Evolutionary conservation across 768 basidiomycete genomes (phyloP), one percentile per base, ranked within the genome.

Genomic region (Xerocomellus dryophilus): DNA sequence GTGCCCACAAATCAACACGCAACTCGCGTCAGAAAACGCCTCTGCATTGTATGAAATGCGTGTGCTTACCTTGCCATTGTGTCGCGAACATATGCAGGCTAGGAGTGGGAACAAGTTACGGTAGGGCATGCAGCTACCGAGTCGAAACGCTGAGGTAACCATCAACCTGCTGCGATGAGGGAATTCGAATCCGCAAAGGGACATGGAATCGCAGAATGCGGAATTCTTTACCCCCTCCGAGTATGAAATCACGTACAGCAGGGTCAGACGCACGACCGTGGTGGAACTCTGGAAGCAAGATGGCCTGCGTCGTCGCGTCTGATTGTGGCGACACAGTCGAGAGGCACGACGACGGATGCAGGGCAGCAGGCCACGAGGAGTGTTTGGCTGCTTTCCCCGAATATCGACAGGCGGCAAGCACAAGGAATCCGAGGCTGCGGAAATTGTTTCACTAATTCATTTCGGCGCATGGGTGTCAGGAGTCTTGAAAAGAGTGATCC

Each of bases 71-170:
- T 61, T 51, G 42, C 53, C 36, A 17, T 11, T 46, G 20, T 35
- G 39, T 44, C 27, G 23, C 31, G 6, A 34, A 40, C 12, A 43
- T n/a, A 27, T 6, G 41, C 7, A 25, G 36, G 31, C 38, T 49
- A 14, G 58, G 58, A 60, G 58, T 60, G 59, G 59, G 59, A 60
- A 61, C 14, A 1, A 7, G 36, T 60, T 50, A 55, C 54, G 54
- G 47, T 20, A 61, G 50, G 42, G 7, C 49, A 61, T 20, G 60
- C 60, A 52, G 54, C 43, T 36, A 43, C 31, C 10, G 59, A 51
- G 40, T 40, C 23, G 57, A 60, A 59, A 44, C 43, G 45, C 47
- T 34, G 57, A 46, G 57, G 45, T 42, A 32, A 35, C 17, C 56
- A 56, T 48, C 31, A 29, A 15, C 8, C 47, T 44, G 47, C 17